Percentiles rank a stretch among this genome's conserved stretches.
Evolutionary conservation across 106 monocot species (phyloP).

Genomic region (Xerophyta viscosa): DNA sequence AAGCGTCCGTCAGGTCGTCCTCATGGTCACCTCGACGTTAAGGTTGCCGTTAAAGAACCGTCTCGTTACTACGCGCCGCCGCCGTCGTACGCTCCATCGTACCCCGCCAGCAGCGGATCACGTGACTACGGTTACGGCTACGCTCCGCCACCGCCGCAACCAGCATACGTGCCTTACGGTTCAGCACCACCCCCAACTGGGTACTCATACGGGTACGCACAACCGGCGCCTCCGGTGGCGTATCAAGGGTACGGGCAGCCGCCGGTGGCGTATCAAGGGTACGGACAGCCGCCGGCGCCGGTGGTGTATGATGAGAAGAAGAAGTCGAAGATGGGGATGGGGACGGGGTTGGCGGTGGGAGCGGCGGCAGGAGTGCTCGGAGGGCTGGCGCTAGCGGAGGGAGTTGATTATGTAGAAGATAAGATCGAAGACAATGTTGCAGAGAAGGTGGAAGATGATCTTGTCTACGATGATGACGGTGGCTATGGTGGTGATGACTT

Average conservation of each 20-base stretch:
- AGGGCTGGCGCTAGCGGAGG: constrained; percentile 74
- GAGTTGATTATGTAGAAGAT: constrained; percentile 58
- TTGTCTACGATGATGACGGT: constrained; percentile 33
- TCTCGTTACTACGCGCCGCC: constrained; percentile 25
- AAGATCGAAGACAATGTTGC: constrained; percentile 62
- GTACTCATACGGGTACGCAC: constrained; percentile 15
- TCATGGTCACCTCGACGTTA: constrained; percentile 48
- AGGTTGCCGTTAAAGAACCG: constrained; percentile 38
- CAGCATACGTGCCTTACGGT: constrained; percentile 11
- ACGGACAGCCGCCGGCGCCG: constrained; percentile 3
- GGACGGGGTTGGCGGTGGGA: constrained; percentile 83
- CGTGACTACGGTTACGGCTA: constrained; percentile 24
- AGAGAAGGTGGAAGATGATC: constrained; percentile 69
- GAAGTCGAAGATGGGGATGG: constrained; percentile 69
- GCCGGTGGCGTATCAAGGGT: constrained; percentile 6
- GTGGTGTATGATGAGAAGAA: constrained; percentile 29
- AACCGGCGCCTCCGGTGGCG: background rate
- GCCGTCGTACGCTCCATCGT: constrained; percentile 19
- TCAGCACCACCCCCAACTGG: constrained; percentile 13
- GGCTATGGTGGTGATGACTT: constrained; percentile 14
- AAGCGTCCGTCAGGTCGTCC: constrained; percentile 80
- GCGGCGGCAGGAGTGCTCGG: constrained; percentile 81
- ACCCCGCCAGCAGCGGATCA: constrained; percentile 4
- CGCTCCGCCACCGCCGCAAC: constrained; percentile 11
- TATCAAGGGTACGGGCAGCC: constrained; percentile 8